phyloP scores from a whole-genome alignment of 2,329 filamentous ascomycete genomes.

The Talaromyces sp. region DNA sequence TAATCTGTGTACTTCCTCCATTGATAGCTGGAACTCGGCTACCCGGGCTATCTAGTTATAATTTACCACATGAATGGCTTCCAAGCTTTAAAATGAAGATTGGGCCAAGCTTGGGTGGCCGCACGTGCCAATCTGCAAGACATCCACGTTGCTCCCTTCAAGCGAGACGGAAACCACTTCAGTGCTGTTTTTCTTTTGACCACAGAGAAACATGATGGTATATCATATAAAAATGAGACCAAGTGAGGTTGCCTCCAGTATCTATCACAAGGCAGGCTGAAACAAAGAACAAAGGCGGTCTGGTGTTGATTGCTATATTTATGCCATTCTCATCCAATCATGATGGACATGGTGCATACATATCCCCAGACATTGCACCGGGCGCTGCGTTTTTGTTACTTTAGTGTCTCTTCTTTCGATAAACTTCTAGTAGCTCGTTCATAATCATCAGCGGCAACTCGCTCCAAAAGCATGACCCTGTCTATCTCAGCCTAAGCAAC shows the following conservation, averaged over 20 bases:
- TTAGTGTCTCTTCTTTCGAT: not conserved
- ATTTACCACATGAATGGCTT: not conserved
- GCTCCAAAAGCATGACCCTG: not conserved
- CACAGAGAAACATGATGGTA: not conserved
- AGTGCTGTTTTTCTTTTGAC: not conserved
- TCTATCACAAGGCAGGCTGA: not conserved
- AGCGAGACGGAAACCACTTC: not conserved
- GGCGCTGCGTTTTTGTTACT: not conserved
- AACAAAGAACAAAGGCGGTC: not conserved
- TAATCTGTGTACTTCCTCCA: too few relatives aligned
- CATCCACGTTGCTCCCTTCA: not conserved
- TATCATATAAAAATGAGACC: not conserved
- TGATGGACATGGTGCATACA: not conserved
- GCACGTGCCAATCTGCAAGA: not conserved
- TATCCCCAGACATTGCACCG: not conserved
- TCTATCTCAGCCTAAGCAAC: not conserved
- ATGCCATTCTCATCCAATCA: not conserved
- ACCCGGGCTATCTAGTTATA: not conserved
- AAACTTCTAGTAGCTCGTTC: not conserved
- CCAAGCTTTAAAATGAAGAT: not conserved
- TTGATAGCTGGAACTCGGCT: not conserved
- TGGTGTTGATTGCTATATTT: not conserved
- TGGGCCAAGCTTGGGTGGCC: not conserved
- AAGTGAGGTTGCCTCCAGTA: not conserved
- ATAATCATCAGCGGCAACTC: not conserved